A percentile compares a stretch with the other conserved stretches of the same genome.
Evolutionary conservation across 441 rosid genomes (phyloP).

Genomic region (Viola pubescens): DNA sequence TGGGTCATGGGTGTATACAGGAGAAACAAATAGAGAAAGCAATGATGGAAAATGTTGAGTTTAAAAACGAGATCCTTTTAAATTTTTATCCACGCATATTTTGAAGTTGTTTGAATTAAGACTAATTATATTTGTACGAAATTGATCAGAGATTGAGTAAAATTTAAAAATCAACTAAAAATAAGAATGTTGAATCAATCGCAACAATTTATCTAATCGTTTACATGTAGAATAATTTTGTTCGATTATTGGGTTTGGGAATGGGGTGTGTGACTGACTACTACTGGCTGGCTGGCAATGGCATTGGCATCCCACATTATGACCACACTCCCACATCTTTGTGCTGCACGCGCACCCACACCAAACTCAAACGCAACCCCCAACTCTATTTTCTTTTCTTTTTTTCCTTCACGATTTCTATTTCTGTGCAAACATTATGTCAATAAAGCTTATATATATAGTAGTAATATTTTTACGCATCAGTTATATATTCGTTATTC

Average conservation of each 20-base stretch:
- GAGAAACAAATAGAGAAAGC: conserved; percentile 10
- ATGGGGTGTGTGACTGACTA: too few relatives aligned
- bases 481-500: too few relatives aligned
- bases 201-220: too few relatives aligned
- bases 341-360: conserved; percentile 77
- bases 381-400: neutral
- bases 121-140: too few relatives aligned
- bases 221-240: conserved; percentile 28
- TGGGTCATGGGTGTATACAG: neutral
- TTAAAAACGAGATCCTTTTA: conserved; percentile 15
- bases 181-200: too few relatives aligned
- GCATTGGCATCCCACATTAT: conserved; percentile 44
- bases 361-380: conserved; percentile 36
- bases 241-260: conserved; percentile 8
- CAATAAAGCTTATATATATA: conserved; percentile 11
- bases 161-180: too few relatives aligned
- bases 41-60: conserved; percentile 32
- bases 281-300: conserved; percentile 5
- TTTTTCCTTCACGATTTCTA: conserved; percentile 1
- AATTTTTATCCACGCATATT: too few relatives aligned
- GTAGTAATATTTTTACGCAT: too few relatives aligned
- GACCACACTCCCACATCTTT: conserved; percentile 50
- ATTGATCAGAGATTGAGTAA: too few relatives aligned
- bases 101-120: too few relatives aligned
- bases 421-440: neutral